These are phyloP conservation scores for Catharanthus roseus DNA, from an alignment of 257 asterid species.

Conservation along the genomic window DNA sequence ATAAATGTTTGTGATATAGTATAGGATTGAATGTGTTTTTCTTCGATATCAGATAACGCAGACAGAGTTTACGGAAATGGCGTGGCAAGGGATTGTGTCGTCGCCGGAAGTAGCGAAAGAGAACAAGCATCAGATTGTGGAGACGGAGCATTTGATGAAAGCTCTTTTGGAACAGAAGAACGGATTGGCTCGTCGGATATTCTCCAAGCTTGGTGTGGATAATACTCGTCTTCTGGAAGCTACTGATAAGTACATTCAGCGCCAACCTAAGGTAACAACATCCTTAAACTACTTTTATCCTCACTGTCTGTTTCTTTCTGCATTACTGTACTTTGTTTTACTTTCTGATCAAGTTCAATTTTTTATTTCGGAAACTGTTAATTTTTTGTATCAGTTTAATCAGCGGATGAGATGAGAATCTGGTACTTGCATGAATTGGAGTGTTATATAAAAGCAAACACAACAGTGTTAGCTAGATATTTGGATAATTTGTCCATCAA, in stretches of 20 bases:
- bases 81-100: constrained; percentile 91
- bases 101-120: constrained; percentile 92
- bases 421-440: not conserved
- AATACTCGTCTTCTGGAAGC: constrained; percentile 81
- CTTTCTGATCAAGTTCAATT: not conserved
- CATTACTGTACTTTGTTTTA: not conserved
- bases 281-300: too few relatives aligned
- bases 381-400: not conserved
- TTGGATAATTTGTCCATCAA: not conserved
- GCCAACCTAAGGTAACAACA: constrained; percentile 83
- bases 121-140: constrained; percentile 96
- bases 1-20: not conserved
- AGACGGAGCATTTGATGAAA: constrained; percentile 99
- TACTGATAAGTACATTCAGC: constrained; percentile 76
- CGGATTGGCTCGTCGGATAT: constrained; percentile 93
- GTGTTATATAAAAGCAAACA: not conserved
- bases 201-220: constrained; percentile 78
- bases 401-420: not conserved
- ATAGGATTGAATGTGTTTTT: not conserved
- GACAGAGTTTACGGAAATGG: constrained; percentile 95
- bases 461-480: not conserved
- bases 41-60: constrained; percentile 58
- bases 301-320: not conserved
- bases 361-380: not conserved
- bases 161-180: constrained; percentile 96